These are phyloP conservation scores for Plantago rigida DNA, from an alignment of 305 asterid genomes.

Conservation along the genomic window DNA sequence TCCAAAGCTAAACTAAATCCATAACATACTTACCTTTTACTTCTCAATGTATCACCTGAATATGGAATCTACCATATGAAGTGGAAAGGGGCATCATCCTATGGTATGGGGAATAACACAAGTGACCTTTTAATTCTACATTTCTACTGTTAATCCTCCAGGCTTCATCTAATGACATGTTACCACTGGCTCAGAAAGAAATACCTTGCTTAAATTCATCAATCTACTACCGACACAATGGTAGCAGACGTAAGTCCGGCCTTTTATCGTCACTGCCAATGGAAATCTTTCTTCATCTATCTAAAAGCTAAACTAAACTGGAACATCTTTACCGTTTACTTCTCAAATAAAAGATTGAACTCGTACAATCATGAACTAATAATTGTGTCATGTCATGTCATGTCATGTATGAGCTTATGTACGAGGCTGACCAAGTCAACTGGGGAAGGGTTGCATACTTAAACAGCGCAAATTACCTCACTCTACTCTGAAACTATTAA, in stretches of 20 bases:
- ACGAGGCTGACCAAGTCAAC: no score
- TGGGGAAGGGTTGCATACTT: no score
- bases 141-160: background rate
- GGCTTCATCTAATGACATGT: constrained; percentile 1
- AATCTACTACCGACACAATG: constrained; percentile 63
- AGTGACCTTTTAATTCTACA: background rate
- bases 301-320: background rate
- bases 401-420: no score
- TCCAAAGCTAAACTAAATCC: background rate
- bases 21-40: background rate
- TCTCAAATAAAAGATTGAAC: background rate
- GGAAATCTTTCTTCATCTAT: constrained; percentile 14
- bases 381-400: no score
- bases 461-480: no score
- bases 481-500: no score
- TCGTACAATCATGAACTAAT: no score
- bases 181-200: constrained; percentile 52
- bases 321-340: background rate
- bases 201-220: constrained; percentile 48
- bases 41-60: background rate
- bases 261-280: constrained; percentile 77
- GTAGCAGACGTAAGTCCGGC: constrained; percentile 93
- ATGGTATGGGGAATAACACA: no score
- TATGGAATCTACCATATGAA: no score
- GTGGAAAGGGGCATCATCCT: no score